Evolutionary conservation across 2,329 filamentous ascomycete species (phyloP), one percentile per base, ranked within the genome.

Genomic region (Neonectria neomacrospora): DNA sequence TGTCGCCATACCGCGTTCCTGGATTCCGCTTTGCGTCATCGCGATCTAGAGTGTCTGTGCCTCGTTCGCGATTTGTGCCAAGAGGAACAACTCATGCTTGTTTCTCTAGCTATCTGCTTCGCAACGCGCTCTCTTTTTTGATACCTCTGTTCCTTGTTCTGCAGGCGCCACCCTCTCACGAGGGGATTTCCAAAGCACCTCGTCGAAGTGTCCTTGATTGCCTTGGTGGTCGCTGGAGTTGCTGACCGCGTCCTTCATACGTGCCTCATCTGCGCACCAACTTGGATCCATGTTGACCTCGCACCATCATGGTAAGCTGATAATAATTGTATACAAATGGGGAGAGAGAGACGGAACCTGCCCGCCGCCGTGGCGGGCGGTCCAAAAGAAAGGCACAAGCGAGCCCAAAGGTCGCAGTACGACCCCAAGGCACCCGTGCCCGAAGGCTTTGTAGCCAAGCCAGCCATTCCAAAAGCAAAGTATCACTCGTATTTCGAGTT

Each of bases 401-500:
- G 75, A 64, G 67, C 71, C 53, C 71, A 73, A 54, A 74, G 73
- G 64, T 71, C 74, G 42, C 76, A 75, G 68, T 75, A 71, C 67
- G 78, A 76, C 64, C 72, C 71, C 20, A 72, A 72, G 51, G 76
- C 75, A 37, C 76, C 78, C 59, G 68, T 76, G 64, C 78, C 76
- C 14, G 63, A 71, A 26, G 74, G 72, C 52, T 74, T 82, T 55
- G 76, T 79, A 54, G 78, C 79, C 50, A 81, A 78, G 63, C 78
- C 76, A 48, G 68, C 75, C 26, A 61, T 77, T 14, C 78, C 82
- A 37, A 85, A 82, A 64, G 77, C 82, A 45, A 88, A 88, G 72
- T 86, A 90, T 74, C 83, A 86, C 68, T 83, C 85, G 14, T 89
- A 88, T 72, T 88, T 88, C 71, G 88, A 90, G 75, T 82, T 89